Conservation (phyloP, 2,329 filamentous ascomycete genomes). For the Colletotrichum ledebouriae region DNA sequence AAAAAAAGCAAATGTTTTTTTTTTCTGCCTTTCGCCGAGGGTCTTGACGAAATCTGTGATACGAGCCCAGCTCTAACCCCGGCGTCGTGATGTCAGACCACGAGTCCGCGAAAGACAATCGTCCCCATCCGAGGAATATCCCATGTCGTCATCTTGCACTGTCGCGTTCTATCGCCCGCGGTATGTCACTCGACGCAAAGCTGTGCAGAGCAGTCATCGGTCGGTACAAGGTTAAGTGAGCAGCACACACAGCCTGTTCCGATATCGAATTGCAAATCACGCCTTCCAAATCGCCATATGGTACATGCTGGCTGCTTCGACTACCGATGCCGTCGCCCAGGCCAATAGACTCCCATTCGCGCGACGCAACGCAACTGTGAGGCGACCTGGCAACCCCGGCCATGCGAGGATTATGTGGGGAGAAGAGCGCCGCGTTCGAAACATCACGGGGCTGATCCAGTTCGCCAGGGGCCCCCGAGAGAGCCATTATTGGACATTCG, state of each 20-base stretch:
- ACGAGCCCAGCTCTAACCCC: slow-evolving; percentile 1
- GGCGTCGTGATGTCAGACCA: slow-evolving; percentile 26
- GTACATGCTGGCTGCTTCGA: slow-evolving; percentile 15
- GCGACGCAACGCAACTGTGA: neutral
- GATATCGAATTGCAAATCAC: slow-evolving; percentile 16
- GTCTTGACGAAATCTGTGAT: neutral
- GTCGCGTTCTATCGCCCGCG: neutral
- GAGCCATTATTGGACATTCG: neutral
- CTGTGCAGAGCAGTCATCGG: neutral
- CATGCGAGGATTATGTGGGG: slow-evolving; percentile 24
- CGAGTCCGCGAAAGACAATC: slow-evolving; percentile 1
- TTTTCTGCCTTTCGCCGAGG: neutral
- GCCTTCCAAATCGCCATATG: slow-evolving; percentile 8
- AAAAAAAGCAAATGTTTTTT: neutral
- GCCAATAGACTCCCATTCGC: neutral
- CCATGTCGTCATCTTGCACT: slow-evolving; percentile 11
- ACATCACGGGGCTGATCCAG: slow-evolving; percentile 16
- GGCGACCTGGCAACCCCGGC: slow-evolving; percentile 20
- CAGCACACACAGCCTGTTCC: neutral
- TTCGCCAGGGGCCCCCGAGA: neutral
- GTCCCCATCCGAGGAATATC: neutral
- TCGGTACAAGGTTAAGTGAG: neutral
- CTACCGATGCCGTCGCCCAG: slow-evolving; percentile 15
- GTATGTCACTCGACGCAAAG: neutral
- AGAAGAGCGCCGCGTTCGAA: slow-evolving; percentile 21